These are phyloP conservation scores for Boletus nobilissimus DNA, from an alignment of 1,284 basidiomycete species.

Conservation along the genomic window DNA sequence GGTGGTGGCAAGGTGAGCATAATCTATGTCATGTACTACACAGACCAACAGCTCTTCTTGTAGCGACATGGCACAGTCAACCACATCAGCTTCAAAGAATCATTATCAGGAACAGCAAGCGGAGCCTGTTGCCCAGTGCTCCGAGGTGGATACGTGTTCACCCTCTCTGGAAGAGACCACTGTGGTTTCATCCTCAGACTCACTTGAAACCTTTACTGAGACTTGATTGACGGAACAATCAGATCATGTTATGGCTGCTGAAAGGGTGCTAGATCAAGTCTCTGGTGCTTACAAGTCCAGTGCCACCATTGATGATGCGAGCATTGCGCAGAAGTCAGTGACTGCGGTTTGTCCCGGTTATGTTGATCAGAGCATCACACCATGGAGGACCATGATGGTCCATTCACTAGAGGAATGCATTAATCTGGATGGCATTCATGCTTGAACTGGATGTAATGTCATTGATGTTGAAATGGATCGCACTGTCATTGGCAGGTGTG, in stretches of 20 bases:
- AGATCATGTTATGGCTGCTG: not conserved
- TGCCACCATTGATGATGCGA: not conserved
- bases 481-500: not conserved
- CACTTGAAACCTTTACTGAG: not conserved
- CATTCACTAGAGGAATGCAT: not conserved
- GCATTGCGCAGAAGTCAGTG: not conserved
- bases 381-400: not conserved
- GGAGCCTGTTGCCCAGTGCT: not conserved
- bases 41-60: conserved; percentile 16
- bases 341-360: not conserved
- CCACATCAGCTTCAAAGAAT: not conserved
- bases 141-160: not conserved
- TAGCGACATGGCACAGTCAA: not conserved
- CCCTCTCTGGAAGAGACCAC: not conserved
- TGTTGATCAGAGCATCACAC: not conserved
- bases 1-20: conserved; percentile 8
- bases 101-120: not conserved
- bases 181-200: not conserved
- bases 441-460: not conserved
- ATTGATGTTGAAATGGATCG: not conserved
- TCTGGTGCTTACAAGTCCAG: not conserved
- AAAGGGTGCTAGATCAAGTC: not conserved
- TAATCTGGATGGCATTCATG: not conserved
- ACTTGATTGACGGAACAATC: not conserved
- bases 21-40: not conserved